Evolutionary conservation across 1,284 basidiomycete genomes (phyloP), one percentile per base, ranked within the genome.

Genomic region (Ustilago shanxiensis): DNA sequence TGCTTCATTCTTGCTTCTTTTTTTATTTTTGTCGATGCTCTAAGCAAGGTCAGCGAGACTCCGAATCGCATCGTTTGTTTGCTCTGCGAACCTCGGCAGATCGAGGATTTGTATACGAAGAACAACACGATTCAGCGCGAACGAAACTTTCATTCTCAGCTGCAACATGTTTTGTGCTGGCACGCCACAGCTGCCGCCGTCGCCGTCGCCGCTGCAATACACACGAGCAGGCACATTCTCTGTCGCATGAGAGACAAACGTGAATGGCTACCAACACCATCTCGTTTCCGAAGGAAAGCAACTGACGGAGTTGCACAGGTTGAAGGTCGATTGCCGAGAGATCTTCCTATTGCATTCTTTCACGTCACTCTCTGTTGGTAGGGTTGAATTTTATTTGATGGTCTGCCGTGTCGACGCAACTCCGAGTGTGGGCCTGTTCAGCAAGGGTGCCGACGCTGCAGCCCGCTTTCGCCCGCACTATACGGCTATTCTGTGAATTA

Each of bases 401-500:
- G 22, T 52, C 37, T 37, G 39, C 50, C 59, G 28, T 35, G 59
- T 61, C 59, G 50, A 61, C 59, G 59, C 59, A 53, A 61, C 39
- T 61, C 59, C 59, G 51, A 60, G 24, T 26, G 59, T 51, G 14
- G 14, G 14, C 26, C 11, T 33, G 31, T 33, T 11, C 14, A 18
- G 8, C 13, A 18, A 31, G 39, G 55, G 28, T 57, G 55, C 39
- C 55, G 55, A 45, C 37, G 22, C 2, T 45, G 55, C 55, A 45
- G 53, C 53, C 41, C 35, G 47, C 47, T 49, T 28, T 49, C 24
- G 14, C 47, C 13, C 9, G 20, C 18, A 10, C 24, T 49, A n/a
- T n/a, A n/a, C n/a, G 13, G 8, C 44, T 4, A n/a, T n/a, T 45
- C n/a, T 45, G n/a, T 20, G 13, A 4, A n/a, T 8, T 33, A 11